phyloP scores from a whole-genome alignment of 2,329 filamentous ascomycete genomes.

The Metarhizium guizhouense region DNA sequence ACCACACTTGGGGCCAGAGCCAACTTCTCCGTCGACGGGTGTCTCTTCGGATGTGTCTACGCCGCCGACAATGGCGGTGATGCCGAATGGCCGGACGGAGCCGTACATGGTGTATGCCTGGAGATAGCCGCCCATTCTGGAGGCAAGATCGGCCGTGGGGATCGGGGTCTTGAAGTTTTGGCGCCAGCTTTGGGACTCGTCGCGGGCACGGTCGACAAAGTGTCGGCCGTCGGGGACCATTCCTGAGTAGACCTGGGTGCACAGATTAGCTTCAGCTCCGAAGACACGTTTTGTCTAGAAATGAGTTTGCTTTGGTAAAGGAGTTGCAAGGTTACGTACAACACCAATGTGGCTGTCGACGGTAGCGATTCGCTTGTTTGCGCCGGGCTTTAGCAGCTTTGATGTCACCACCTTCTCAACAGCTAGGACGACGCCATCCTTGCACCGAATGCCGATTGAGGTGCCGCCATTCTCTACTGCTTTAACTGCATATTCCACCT shows the following conservation, averaged over 20 bases:
- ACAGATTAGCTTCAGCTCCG: not conserved
- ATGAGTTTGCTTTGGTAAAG: too few relatives aligned
- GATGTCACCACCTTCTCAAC: constrained; percentile 94
- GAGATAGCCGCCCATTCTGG: constrained; percentile 89
- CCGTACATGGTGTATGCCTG: constrained; percentile 98
- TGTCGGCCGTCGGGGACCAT: constrained; percentile 92
- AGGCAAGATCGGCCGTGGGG: constrained; percentile 76
- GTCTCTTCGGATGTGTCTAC: constrained; percentile 84
- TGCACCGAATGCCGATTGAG: constrained; percentile 91
- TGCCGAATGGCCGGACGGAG: constrained; percentile 91
- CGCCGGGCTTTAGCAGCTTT: constrained; percentile 88
- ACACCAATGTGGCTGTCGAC: constrained; percentile 90
- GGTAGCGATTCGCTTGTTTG: constrained; percentile 95
- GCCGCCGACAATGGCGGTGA: constrained; percentile 87
- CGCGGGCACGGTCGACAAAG: constrained; percentile 87
- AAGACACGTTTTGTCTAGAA: too few relatives aligned
- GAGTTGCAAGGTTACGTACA: constrained; percentile 44
- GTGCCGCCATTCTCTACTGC: constrained; percentile 97
- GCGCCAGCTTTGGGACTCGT: constrained; percentile 88
- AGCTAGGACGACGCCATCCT: constrained; percentile 91
- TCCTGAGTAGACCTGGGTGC: constrained; percentile 78
- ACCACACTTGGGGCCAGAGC: constrained; percentile 66
- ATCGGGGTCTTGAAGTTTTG: constrained; percentile 92
- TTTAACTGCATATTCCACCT: constrained; percentile 98
- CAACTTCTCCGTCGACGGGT: constrained; percentile 85